Base-by-base conservation (phyloP, 2,329 filamentous ascomycete genomes). In the Ramularia collo-cygni region DNA sequence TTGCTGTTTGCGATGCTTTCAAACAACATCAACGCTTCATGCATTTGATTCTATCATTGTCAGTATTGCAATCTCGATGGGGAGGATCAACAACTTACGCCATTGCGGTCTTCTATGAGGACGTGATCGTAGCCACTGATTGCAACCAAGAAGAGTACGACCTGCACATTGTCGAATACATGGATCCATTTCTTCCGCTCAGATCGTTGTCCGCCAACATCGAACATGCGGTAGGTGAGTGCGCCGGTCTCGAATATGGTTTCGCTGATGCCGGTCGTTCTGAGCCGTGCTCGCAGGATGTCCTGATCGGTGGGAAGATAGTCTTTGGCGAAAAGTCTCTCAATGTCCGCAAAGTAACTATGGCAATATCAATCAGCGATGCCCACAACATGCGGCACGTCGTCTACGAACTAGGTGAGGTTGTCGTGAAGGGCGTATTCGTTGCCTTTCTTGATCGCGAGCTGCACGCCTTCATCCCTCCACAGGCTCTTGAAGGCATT, bases 131-230 rank as follows among this genome's bases (percentile, higher is more conserved):
- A 96, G 44, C 90, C 90, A 50, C 88, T 95, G 54, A 96, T 89
- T 34, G 90, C 89, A 37, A 95, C 90, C 52, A 96, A 76, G 67
- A 96, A 96, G 28, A 96, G 72, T 38, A 96, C 73, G 53, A 86
- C 89, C 58, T 92, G 88, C 47, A 95, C 88, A 50, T 92, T 92
- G 63, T 95, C 88, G 61, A 95, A 95, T 60, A 88, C 92, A 63
- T 95, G 88, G 48, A 95, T 94, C 88, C 88, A 95, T 71, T 95
- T 95, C 75, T 94, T 94, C 47, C 88, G 83, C 66, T 95, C 88
- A 18, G 88, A 94, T 55, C 88, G 75, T 62, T 95, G 88, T 42
- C 88, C 88, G 61, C 88, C 88, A 33, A 94, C 88, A 58, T 95
- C 88, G 64, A 94, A 94, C 88, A 96, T 95, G 56, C 88, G 83